Evolutionary conservation across 805 yeast genomes (phyloP).

Genomic region (Ogataea methanolica): DNA sequence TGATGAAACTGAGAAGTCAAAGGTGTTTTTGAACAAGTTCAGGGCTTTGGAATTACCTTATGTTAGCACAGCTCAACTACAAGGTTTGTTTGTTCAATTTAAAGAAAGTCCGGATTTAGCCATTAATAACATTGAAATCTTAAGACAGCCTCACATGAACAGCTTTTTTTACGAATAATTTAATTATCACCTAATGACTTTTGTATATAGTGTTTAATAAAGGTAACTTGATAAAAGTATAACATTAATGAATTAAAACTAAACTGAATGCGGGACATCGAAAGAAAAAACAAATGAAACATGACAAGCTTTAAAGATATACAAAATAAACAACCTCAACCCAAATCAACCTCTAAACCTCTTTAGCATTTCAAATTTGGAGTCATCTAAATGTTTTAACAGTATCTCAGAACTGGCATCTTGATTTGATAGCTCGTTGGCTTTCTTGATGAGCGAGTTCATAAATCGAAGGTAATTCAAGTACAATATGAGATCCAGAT

Average conservation of each 20-base stretch:
- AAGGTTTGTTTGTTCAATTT: conserved; percentile 90
- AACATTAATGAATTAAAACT: conserved; percentile 1
- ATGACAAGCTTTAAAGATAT: background rate
- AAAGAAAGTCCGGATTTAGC: conserved; percentile 80
- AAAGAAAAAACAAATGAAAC: background rate
- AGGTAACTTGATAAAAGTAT: background rate
- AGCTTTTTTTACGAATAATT: conserved; percentile 28
- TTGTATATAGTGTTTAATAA: background rate
- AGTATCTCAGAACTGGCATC: conserved; percentile 41
- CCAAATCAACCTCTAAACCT: conserved; percentile 19
- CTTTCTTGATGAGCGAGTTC: conserved; percentile 35
- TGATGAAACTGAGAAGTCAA: conserved; percentile 48
- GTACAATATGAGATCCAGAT: conserved; percentile 33
- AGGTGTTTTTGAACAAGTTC: conserved; percentile 44
- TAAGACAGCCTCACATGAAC: conserved; percentile 33
- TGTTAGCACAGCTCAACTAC: conserved; percentile 90
- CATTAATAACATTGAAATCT: conserved; percentile 52
- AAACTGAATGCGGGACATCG: too few species aligned
- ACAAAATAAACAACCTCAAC: background rate
- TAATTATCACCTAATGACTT: background rate
- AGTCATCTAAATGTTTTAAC: conserved; percentile 35
- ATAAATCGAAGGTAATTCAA: conserved; percentile 45
- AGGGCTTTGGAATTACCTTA: conserved; percentile 42
- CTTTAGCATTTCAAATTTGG: conserved; percentile 21
- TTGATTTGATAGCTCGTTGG: conserved; percentile 33